Evolutionary conservation across 2,329 filamentous ascomycete genomes (phyloP).

Genomic region (Rhinocladiella mackenziei): DNA sequence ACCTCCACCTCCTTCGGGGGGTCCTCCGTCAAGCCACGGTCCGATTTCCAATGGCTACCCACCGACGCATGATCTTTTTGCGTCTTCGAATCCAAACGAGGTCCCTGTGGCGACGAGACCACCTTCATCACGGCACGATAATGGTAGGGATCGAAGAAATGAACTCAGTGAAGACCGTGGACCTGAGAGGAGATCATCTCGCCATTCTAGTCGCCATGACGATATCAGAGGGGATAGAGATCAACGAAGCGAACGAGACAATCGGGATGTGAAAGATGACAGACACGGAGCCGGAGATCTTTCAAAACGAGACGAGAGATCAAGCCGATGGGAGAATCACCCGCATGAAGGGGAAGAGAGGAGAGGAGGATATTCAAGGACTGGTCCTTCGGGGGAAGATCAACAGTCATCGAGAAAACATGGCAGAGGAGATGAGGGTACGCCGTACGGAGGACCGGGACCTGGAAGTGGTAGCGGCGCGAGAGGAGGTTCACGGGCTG

Average conservation of each 20-base stretch:
- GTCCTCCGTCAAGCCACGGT: constrained; percentile 32
- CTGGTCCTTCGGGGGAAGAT: constrained; percentile 33
- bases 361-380: constrained; percentile 20
- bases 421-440: constrained; percentile 32
- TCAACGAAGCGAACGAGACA: constrained; percentile 17
- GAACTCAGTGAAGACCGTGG: constrained; percentile 20
- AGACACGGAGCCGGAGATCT: constrained; percentile 16
- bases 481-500: constrained; percentile 39
- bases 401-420: constrained; percentile 36
- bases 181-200: constrained; percentile 26
- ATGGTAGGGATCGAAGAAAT: constrained; percentile 17
- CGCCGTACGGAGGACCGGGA: constrained; percentile 28
- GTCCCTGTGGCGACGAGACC: constrained; percentile 29
- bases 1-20: constrained; percentile 30
- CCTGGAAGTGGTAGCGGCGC: constrained; percentile 31
- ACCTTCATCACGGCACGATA: constrained; percentile 23
- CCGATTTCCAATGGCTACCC: constrained; percentile 31
- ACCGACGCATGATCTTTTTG: constrained; percentile 35
- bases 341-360: constrained; percentile 17
- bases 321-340: constrained; percentile 19
- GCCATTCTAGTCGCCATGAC: constrained; percentile 25
- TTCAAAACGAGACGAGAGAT: constrained; percentile 16
- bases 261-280: constrained; percentile 21
- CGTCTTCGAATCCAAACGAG: constrained; percentile 29
- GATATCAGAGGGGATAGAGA: constrained; percentile 23